Evolutionary conservation across 805 yeast genomes (phyloP).

Genomic region (Yamadazyma endophytica): DNA sequence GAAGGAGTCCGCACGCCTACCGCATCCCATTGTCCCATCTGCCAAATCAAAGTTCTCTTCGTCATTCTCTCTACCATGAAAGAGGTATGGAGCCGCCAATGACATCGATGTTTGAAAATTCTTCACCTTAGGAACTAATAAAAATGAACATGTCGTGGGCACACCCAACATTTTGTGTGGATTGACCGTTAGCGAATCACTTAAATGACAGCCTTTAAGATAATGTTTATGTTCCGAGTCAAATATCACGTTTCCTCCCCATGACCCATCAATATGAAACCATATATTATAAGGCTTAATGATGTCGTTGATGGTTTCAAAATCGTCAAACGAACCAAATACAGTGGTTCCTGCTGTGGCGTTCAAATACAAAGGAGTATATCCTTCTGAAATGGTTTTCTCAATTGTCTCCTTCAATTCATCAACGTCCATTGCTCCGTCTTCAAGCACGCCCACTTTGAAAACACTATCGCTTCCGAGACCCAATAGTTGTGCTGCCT

Average conservation of each 20-base stretch:
- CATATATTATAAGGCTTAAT: conserved; percentile 57
- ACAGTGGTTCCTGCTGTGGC: conserved; percentile 91
- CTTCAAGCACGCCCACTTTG: conserved; percentile 53
- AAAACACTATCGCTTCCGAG: conserved; percentile 60
- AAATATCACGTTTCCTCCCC: conserved; percentile 86
- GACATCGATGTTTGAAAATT: conserved; percentile 71
- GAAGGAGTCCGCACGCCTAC: conserved; percentile 77
- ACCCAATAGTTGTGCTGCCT: conserved; percentile 75
- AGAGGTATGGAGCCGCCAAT: conserved; percentile 72
- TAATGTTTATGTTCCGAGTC: conserved; percentile 43
- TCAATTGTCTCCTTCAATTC: conserved; percentile 45
- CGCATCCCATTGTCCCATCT: conserved; percentile 91
- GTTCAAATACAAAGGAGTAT: conserved; percentile 68
- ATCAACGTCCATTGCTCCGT: conserved; percentile 54
- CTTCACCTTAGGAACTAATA: conserved; percentile 65
- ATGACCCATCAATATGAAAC: conserved; percentile 85
- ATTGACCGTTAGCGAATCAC: conserved; percentile 73
- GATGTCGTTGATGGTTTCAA: conserved; percentile 49
- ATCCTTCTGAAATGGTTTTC: conserved; percentile 47
- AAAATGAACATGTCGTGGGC: conserved; percentile 72
- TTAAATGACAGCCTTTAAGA: conserved; percentile 58
- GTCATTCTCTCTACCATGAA: conserved; percentile 54
- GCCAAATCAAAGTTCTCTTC: conserved; percentile 69
- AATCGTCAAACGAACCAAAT: conserved; percentile 75
- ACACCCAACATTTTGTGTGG: conserved; percentile 92